Conservation (phyloP, 768 basidiomycete species). For the Lepiota brunneoincarnata region DNA sequence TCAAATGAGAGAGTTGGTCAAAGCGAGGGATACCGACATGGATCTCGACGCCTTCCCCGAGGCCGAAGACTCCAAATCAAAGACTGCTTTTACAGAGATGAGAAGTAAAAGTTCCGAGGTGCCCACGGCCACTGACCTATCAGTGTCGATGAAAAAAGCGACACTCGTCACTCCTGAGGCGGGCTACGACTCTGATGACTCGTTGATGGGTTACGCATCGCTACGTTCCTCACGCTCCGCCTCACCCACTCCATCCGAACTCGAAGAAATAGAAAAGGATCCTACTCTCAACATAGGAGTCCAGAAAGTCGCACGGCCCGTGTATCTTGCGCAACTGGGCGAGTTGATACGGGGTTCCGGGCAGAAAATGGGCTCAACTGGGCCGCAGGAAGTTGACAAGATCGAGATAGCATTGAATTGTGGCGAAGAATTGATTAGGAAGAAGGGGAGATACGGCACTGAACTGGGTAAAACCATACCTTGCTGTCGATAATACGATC, state of each 20-base stretch:
- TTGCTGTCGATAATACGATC: neutral
- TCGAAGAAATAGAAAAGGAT: slow-evolving; percentile 82
- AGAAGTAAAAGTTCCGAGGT: slow-evolving; percentile 11
- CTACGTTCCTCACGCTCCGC: slow-evolving; percentile 60
- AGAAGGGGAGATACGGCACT: slow-evolving; percentile 80
- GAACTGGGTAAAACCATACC: slow-evolving; percentile 69
- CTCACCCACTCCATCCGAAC: slow-evolving; percentile 79
- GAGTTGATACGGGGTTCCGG: slow-evolving; percentile 67
- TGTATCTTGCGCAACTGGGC: slow-evolving; percentile 86
- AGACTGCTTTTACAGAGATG: neutral
- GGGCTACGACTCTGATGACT: slow-evolving; percentile 78
- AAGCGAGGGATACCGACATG: slow-evolving; percentile 50
- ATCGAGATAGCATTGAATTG: slow-evolving; percentile 77
- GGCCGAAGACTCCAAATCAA: neutral
- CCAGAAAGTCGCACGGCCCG: slow-evolving; percentile 75
- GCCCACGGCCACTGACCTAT: slow-evolving; percentile 3
- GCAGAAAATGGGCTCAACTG: slow-evolving; percentile 48
- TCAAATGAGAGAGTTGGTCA: slow-evolving; percentile 51
- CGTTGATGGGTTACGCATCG: slow-evolving; percentile 79
- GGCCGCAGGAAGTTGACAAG: slow-evolving; percentile 66
- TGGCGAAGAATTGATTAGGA: slow-evolving; percentile 82
- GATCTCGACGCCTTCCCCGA: slow-evolving; percentile 17
- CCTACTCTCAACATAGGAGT: slow-evolving; percentile 72
- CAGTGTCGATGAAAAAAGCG: slow-evolving; percentile 13
- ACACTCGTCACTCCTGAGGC: slow-evolving; percentile 18